Evolutionary conservation across 1,139 yeast species (phyloP).

Genomic region (Diutina sp.): DNA sequence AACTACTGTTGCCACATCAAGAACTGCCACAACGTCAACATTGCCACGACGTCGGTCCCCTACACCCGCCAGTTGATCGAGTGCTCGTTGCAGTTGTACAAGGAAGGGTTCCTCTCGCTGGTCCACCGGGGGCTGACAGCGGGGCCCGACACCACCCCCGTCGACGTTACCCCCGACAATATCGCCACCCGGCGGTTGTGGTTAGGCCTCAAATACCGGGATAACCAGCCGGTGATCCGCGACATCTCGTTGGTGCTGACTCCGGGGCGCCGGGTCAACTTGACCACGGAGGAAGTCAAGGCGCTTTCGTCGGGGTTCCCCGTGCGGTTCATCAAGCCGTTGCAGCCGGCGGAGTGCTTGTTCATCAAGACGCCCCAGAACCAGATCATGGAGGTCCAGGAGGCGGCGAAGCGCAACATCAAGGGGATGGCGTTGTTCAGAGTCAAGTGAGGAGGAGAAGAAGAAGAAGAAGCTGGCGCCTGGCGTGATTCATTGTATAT

Average conservation of each 20-base stretch:
- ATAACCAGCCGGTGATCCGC: slow-evolving; percentile 64
- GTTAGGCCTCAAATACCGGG: slow-evolving; percentile 83
- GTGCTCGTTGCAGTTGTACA: slow-evolving; percentile 72
- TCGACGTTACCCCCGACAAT: slow-evolving; percentile 81
- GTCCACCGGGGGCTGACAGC: slow-evolving; percentile 76
- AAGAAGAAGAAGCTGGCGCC: slow-evolving; percentile 4
- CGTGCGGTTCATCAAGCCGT: slow-evolving; percentile 64
- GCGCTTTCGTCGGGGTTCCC: slow-evolving; percentile 67
- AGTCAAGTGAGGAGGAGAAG: slow-evolving; percentile 29
- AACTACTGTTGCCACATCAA: slow-evolving; percentile 82
- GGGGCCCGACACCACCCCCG: slow-evolving; percentile 74
- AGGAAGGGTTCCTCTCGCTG: slow-evolving; percentile 79
- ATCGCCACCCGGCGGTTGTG: slow-evolving; percentile 79
- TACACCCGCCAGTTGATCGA: slow-evolving; percentile 75
- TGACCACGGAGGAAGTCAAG: slow-evolving; percentile 51
- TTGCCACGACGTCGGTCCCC: slow-evolving; percentile 71
- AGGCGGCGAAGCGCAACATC: slow-evolving; percentile 64
- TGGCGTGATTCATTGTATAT: background rate
- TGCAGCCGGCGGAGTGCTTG: slow-evolving; percentile 84
- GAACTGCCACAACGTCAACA: slow-evolving; percentile 69
- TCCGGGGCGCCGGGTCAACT: slow-evolving; percentile 68
- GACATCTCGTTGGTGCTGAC: slow-evolving; percentile 66
- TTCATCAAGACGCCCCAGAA: slow-evolving; percentile 39
- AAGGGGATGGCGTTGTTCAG: slow-evolving; percentile 79
- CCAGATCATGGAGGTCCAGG: slow-evolving; percentile 63